Evolutionary conservation across 768 basidiomycete genomes (phyloP).

Genomic region (Botryobasidium botryosum): DNA sequence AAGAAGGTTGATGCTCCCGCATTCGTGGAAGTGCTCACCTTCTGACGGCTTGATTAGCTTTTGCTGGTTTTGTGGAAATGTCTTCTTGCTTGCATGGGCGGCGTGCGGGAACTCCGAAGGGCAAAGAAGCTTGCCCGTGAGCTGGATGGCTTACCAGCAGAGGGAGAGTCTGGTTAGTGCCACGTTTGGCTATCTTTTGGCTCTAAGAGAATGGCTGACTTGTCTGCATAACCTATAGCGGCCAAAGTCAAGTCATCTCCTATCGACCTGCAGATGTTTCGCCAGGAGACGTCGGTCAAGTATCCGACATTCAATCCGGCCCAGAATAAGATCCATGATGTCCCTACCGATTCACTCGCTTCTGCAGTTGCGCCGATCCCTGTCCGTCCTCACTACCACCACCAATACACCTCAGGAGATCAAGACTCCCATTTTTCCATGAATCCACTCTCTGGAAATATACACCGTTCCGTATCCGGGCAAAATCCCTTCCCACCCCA

Average conservation of each 20-base stretch:
- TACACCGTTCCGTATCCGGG: constrained; percentile 28
- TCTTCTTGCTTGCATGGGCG: constrained; percentile 80
- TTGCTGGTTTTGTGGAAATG: constrained; percentile 92
- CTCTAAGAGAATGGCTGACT: no score
- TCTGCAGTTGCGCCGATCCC: constrained; percentile 90
- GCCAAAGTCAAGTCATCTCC: constrained; percentile 78
- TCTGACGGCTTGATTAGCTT: constrained; percentile 33
- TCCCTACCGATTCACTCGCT: constrained; percentile 42
- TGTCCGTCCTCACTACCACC: constrained; percentile 85
- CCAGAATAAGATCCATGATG: constrained; percentile 15
- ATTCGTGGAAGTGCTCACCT: constrained; percentile 4
- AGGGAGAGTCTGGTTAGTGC: constrained; percentile 14
- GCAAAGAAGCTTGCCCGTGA: constrained; percentile 79
- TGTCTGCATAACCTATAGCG: constrained; percentile 18
- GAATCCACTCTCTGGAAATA: no score
- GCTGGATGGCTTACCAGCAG: constrained; percentile 51
- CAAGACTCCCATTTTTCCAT: no score
- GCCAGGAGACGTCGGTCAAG: constrained; percentile 81
- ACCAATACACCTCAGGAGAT: no score
- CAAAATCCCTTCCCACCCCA: constrained; percentile 14
- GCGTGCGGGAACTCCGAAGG: constrained; percentile 67
- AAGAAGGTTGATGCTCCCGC: constrained; percentile 58
- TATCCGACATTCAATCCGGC: constrained; percentile 85
- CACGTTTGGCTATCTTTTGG: neutral
- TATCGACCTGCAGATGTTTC: constrained; percentile 76